phyloP scores from a whole-genome alignment of 768 basidiomycete species.

The Chalciporus sphaerocephalus region DNA sequence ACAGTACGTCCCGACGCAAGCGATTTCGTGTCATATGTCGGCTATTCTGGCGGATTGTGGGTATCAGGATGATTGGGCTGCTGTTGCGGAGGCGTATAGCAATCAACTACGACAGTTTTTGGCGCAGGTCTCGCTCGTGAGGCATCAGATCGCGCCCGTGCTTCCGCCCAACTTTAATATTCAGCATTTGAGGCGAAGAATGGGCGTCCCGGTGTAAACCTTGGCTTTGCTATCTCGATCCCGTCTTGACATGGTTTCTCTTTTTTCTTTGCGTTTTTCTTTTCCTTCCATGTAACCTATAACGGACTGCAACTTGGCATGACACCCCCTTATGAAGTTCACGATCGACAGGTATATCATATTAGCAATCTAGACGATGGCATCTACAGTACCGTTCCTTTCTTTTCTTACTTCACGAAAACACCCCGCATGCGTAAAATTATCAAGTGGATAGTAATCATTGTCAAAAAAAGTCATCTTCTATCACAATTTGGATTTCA shows the following conservation, averaged over 20 bases:
- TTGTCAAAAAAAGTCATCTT: too few relatives aligned
- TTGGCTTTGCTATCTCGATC: too few relatives aligned
- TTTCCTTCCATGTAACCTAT: not conserved
- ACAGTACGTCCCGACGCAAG: conserved; percentile 23
- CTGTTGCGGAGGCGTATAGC: conserved; percentile 28
- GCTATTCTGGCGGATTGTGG: conserved; percentile 27
- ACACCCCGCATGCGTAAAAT: conserved; percentile 3
- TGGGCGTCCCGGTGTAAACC: conserved; percentile 21
- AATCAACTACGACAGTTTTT: conserved; percentile 29
- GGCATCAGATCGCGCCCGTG: conserved; percentile 30
- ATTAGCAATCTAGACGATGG: conserved; percentile 13
- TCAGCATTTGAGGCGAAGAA: conserved; percentile 29
- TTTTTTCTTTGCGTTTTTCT: not conserved
- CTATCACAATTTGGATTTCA: conserved; percentile 25
- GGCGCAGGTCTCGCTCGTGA: conserved; percentile 28
- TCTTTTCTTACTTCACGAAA: not conserved
- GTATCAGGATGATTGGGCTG: conserved; percentile 27
- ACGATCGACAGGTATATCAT: conserved; percentile 5
- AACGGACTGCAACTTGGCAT: too few relatives aligned
- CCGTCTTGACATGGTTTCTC: too few relatives aligned
- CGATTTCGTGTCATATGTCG: conserved; percentile 18
- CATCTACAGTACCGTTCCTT: not conserved
- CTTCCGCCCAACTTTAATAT: conserved; percentile 31
- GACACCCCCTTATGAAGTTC: not conserved
- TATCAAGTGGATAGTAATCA: conserved; percentile 4